Evolutionary conservation across 345 rosid genomes (phyloP).

Genomic region (Populus pruinosa): DNA sequence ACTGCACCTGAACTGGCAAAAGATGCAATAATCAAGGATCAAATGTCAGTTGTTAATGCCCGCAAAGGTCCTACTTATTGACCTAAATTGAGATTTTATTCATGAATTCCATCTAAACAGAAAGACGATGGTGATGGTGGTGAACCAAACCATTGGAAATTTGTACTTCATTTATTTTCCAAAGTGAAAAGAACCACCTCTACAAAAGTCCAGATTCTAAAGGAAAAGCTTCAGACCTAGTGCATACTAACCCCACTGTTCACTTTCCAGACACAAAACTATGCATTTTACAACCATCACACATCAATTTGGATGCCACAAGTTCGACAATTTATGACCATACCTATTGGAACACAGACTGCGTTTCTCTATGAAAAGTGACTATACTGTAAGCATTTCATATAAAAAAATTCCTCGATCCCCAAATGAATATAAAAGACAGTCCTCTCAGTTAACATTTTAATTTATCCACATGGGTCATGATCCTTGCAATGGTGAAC

Average conservation of each 20-base stretch:
- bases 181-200: not conserved
- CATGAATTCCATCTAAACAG: not conserved
- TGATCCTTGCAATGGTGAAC: not conserved
- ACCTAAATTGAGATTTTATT: not conserved
- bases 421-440: not conserved
- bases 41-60: not conserved
- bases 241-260: not conserved
- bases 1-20: not conserved
- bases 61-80: not conserved
- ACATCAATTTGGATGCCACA: not conserved
- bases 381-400: not conserved
- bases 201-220: not conserved
- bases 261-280: not conserved
- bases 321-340: not conserved
- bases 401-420: not conserved
- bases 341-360: not conserved
- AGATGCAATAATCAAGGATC: not conserved
- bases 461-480: not conserved
- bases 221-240: not conserved
- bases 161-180: not conserved
- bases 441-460: not conserved
- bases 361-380: not conserved
- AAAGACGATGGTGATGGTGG: too few relatives aligned
- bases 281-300: not conserved
- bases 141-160: not conserved